phyloP scores from a whole-genome alignment of 352 stramenopile genomes.

The Phytophthora europaea region DNA sequence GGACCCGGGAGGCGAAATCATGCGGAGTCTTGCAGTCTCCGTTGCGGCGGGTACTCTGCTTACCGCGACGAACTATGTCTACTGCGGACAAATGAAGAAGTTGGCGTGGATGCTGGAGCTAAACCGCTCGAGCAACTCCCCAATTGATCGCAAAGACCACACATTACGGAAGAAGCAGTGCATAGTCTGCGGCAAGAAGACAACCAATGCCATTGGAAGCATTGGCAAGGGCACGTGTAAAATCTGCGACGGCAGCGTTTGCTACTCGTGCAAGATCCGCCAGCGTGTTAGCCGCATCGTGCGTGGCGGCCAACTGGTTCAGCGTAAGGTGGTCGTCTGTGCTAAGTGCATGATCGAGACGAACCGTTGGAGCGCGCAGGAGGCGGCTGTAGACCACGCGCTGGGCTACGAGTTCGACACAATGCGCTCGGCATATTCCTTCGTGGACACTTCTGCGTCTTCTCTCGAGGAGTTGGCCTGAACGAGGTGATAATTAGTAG shows the following conservation, averaged over 20 bases:
- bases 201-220: slow-evolving; percentile 27
- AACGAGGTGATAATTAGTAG: background rate
- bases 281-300: slow-evolving; percentile 50
- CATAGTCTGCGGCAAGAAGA: slow-evolving; percentile 39
- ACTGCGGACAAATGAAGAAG: slow-evolving; percentile 70
- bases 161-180: slow-evolving; percentile 17
- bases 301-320: slow-evolving; percentile 37
- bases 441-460: slow-evolving; percentile 32
- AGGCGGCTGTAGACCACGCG: slow-evolving; percentile 34
- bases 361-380: slow-evolving; percentile 38
- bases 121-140: background rate
- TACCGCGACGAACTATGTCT: slow-evolving; percentile 40
- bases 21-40: slow-evolving; percentile 35
- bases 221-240: slow-evolving; percentile 40
- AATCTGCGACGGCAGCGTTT: slow-evolving; percentile 47
- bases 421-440: slow-evolving; percentile 12
- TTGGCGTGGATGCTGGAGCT: slow-evolving; percentile 50
- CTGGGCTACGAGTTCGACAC: slow-evolving; percentile 21
- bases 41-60: slow-evolving; percentile 41
- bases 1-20: slow-evolving; percentile 38
- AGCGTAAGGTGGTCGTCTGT: slow-evolving; percentile 51
- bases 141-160: background rate
- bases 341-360: slow-evolving; percentile 45
- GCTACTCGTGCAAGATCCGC: slow-evolving; percentile 47
- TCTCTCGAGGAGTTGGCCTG: slow-evolving; percentile 16